A percentile compares a stretch with the other conserved stretches of the same genome.
Evolutionary conservation across 371 early-diverging fungal genomes (phyloP).

Genomic region (Apophysomyces elegans): DNA sequence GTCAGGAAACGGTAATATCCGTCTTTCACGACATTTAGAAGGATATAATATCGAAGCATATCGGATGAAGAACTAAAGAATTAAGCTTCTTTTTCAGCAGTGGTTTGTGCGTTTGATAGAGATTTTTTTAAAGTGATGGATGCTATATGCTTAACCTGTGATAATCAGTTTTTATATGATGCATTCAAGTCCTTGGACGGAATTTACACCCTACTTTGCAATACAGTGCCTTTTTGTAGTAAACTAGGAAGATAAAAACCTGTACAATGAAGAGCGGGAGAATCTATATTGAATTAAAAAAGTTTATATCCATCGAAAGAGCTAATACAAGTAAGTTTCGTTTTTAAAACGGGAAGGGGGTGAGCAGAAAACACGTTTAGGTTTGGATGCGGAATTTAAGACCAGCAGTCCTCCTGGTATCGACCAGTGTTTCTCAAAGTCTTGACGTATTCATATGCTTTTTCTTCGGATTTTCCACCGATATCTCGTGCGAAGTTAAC

Average conservation of each 20-base stretch:
- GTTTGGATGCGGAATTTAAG: conserved; percentile 39
- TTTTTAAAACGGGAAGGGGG: neutral
- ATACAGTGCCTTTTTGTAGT: neutral
- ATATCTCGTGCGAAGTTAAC: conserved; percentile 66
- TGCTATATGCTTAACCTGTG: too few species aligned
- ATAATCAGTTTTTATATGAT: too few species aligned
- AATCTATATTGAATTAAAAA: conserved; percentile 8
- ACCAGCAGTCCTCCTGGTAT: conserved; percentile 97
- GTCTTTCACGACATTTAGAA: too few species aligned
- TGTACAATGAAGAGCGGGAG: neutral
- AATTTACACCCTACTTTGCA: neutral
- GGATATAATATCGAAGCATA: too few species aligned
- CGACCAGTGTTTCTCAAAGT: conserved; percentile 79
- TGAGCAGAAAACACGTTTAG: neutral
- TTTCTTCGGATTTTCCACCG: conserved; percentile 72
- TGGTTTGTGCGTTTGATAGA: too few species aligned
- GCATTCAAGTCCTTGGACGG: neutral
- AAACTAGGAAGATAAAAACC: neutral
- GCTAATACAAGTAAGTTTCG: conserved; percentile 9
- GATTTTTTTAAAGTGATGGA: too few species aligned
- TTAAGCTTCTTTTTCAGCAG: too few species aligned
- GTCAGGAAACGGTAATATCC: too few species aligned
- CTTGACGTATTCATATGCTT: conserved; percentile 81
- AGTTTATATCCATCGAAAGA: neutral
- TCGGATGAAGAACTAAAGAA: too few species aligned